Percentiles rank a stretch among this genome's conserved stretches.
These are phyloP conservation scores for Stenogyne calaminthoides DNA, from an alignment of 305 asterid genomes.

Conservation along the genomic window DNA sequence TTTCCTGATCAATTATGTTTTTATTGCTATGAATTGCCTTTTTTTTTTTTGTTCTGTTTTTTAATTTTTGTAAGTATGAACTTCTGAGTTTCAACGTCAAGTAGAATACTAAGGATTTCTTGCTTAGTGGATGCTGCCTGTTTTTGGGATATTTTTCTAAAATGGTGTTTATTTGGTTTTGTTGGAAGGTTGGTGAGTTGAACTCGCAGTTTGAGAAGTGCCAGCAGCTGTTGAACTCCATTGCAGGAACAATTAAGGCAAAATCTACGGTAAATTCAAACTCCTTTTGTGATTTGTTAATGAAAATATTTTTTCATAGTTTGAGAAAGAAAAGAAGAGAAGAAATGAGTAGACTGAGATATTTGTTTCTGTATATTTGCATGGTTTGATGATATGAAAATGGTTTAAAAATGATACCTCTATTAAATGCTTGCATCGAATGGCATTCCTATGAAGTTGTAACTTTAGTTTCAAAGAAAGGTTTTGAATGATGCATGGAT, in stretches of 20 bases:
- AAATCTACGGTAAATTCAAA: conserved; percentile 68
- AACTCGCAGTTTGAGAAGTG: conserved; percentile 90
- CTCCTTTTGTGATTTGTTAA: neutral
- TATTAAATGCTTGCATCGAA: neutral
- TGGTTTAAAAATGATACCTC: neutral
- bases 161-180: conserved; percentile 16
- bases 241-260: conserved; percentile 68
- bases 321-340: neutral
- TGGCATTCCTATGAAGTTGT: neutral
- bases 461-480: neutral
- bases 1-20: conserved; percentile 6
- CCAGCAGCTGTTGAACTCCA: conserved; percentile 88
- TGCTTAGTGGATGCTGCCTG: neutral
- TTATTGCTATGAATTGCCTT: neutral
- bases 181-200: conserved; percentile 72
- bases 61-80: neutral
- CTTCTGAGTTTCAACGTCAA: neutral
- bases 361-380: conserved; percentile 14
- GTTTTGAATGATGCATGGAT: neutral
- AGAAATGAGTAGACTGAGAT: neutral
- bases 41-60: neutral
- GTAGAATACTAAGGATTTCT: neutral
- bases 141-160: conserved; percentile 1
- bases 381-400: neutral
- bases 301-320: neutral